Evolutionary conservation across 2,329 filamentous ascomycete species (phyloP), one percentile per base, ranked within the genome.

Genomic region (Westerdykella ornata): DNA sequence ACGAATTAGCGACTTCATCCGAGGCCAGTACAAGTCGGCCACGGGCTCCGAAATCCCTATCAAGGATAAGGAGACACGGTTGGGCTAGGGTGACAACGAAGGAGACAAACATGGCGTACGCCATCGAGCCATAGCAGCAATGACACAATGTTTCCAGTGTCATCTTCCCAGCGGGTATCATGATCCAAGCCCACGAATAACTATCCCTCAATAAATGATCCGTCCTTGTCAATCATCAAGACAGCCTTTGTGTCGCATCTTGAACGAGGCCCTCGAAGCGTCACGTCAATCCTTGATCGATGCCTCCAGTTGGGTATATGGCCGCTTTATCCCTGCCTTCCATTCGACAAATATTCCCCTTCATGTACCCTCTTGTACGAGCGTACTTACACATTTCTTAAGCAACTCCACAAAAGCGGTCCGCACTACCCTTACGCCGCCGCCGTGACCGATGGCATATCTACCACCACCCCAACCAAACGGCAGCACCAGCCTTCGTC

Each of bases 1-100:
- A 66, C 72, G 84, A 62, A 85, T 89, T 53, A 80, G 78, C 19
- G 82, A 88, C 62, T 82, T 77, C 63, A 79, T 90, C 53, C 78
- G 85, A 29, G 67, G 65, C 32, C 71, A 84, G 66, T 89, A 88
- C 75, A 88, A 87, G 74, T 68, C 54, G 35, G 60, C 68, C 0
- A 84, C 82, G 0, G 86, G 86, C 44, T 78, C 68, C 5, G 85
- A 89, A 6, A 62, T 89, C 39, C 80, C 81, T 19, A 68, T 88
- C 62, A 70, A 76, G 59, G 85, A 88, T 65, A 88, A 87, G 72
- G 71, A 80, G 35, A 65, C 57, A n/a, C 51, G 48, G 31, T 43
- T 58, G 37, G 56, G 37, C 19, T 44, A 43, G 33, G 19, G 35
- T 18, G 41, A 37, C 20, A 22, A 8, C 12, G 22, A 9, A 26